Conservation (phyloP, 495 filamentous ascomycete species). For the Lophiotrema nucula region DNA sequence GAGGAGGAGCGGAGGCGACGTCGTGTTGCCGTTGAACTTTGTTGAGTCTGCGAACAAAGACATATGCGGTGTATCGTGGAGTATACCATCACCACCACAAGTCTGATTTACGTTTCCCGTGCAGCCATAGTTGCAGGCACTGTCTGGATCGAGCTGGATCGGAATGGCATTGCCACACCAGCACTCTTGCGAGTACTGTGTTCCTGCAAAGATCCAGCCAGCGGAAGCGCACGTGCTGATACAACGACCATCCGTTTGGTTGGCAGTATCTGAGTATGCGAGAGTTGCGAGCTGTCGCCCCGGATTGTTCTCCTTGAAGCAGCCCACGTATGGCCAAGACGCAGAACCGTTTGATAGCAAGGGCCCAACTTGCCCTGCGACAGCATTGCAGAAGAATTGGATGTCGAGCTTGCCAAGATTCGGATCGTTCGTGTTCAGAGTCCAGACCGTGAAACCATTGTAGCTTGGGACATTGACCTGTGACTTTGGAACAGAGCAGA, state of each 20-base stretch:
- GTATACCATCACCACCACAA: constrained; percentile 46
- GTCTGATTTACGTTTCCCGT: constrained; percentile 40
- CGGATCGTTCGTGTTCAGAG: constrained; percentile 49
- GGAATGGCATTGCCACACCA: constrained; percentile 49
- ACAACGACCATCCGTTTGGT: constrained; percentile 22
- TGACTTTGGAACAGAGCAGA: constrained; percentile 47
- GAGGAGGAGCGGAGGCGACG: constrained; percentile 13
- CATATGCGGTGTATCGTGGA: constrained; percentile 31
- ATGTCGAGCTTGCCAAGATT: constrained; percentile 44
- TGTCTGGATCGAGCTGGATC: constrained; percentile 24
- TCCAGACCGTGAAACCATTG: constrained; percentile 44
- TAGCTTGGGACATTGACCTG: constrained; percentile 50
- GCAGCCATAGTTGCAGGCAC: constrained; percentile 39
- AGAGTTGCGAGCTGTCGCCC: constrained; percentile 16
- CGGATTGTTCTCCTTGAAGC: constrained; percentile 35
- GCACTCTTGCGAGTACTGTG: constrained; percentile 52
- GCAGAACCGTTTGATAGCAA: constrained; percentile 34
- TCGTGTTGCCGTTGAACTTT: constrained; percentile 28
- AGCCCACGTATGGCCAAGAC: constrained; percentile 37
- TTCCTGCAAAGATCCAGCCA: constrained; percentile 49
- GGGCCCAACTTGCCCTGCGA: constrained; percentile 38
- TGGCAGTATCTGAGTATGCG: constrained; percentile 6
- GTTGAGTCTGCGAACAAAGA: constrained; percentile 46
- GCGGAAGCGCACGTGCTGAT: constrained; percentile 13
- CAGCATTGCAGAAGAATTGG: constrained; percentile 42